Conservation (phyloP, 805 yeast species). For the Ogataea henricii region DNA sequence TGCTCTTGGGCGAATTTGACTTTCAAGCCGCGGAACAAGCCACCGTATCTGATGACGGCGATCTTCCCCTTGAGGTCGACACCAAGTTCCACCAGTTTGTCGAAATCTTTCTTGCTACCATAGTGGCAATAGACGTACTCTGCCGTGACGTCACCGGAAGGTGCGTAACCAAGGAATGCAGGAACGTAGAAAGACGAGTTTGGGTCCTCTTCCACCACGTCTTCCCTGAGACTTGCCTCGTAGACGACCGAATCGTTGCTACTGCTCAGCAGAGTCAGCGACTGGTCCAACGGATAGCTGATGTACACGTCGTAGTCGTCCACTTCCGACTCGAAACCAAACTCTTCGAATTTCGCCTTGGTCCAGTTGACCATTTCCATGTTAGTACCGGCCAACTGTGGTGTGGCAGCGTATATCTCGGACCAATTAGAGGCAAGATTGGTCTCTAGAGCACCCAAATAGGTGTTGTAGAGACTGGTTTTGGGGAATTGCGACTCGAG, state of each 20-base stretch:
- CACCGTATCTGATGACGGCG: constrained; percentile 69
- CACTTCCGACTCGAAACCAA: constrained; percentile 54
- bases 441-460: constrained; percentile 31
- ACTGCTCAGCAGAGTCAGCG: constrained; percentile 44
- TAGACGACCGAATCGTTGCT: constrained; percentile 36
- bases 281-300: constrained; percentile 61
- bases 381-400: constrained; percentile 62
- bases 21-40: constrained; percentile 69
- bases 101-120: constrained; percentile 65
- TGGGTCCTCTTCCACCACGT: constrained; percentile 48
- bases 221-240: constrained; percentile 57
- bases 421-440: constrained; percentile 57
- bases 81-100: constrained; percentile 44
- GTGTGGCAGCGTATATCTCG: constrained; percentile 48
- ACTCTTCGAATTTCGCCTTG: constrained; percentile 54
- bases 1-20: constrained; percentile 74
- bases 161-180: constrained; percentile 76
- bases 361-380: constrained; percentile 59
- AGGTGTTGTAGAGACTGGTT: constrained; percentile 7
- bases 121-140: constrained; percentile 66
- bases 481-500: constrained; percentile 1
- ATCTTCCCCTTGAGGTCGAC: constrained; percentile 58
- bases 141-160: constrained; percentile 73
- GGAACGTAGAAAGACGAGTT: constrained; percentile 57
- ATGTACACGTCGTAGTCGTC: constrained; percentile 64